Conservation (phyloP, 208 protist species). For the Wallacemonas collosoma region DNA sequence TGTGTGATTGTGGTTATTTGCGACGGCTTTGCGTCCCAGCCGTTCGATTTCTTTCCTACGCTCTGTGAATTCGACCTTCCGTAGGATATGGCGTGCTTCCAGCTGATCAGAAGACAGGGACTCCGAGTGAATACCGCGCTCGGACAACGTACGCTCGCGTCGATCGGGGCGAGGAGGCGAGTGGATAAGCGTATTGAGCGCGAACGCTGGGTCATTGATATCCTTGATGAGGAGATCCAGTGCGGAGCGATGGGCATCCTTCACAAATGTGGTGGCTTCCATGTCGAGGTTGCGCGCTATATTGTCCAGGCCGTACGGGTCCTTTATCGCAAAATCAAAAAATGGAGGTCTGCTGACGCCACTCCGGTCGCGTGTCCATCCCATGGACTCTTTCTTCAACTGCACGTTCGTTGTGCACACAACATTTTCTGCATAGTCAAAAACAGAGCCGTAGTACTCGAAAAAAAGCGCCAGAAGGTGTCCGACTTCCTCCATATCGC, state of each 20-base stretch:
- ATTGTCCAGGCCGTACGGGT: conserved; percentile 89
- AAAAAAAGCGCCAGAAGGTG: conserved; percentile 81
- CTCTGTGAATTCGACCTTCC: conserved; percentile 80
- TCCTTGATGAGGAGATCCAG: conserved; percentile 42
- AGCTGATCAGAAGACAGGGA: conserved; percentile 65
- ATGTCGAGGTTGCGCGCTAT: conserved; percentile 84
- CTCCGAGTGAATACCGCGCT: conserved; percentile 71
- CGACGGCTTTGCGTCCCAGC: conserved; percentile 57
- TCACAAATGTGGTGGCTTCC: conserved; percentile 60
- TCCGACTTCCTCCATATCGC: conserved; percentile 64
- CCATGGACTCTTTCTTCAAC: conserved; percentile 73
- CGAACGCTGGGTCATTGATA: conserved; percentile 49
- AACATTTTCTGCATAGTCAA: conserved; percentile 78
- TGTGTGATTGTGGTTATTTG: conserved; percentile 65
- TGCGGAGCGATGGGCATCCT: conserved; percentile 47
- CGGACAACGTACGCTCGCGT: conserved; percentile 44
- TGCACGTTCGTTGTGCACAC: conserved; percentile 82
- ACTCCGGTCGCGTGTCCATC: conserved; percentile 59
- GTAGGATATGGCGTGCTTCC: conserved; percentile 74
- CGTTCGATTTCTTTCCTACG: conserved; percentile 68
- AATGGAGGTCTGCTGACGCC: conserved; percentile 64
- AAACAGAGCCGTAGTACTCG: conserved; percentile 83
- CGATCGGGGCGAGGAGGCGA: conserved; percentile 48
- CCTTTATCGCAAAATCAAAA: conserved; percentile 90
- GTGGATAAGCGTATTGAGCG: conserved; percentile 48